These are phyloP conservation scores for Dioscorea zingiberensis DNA, from an alignment of 106 monocot species.

Conservation along the genomic window DNA sequence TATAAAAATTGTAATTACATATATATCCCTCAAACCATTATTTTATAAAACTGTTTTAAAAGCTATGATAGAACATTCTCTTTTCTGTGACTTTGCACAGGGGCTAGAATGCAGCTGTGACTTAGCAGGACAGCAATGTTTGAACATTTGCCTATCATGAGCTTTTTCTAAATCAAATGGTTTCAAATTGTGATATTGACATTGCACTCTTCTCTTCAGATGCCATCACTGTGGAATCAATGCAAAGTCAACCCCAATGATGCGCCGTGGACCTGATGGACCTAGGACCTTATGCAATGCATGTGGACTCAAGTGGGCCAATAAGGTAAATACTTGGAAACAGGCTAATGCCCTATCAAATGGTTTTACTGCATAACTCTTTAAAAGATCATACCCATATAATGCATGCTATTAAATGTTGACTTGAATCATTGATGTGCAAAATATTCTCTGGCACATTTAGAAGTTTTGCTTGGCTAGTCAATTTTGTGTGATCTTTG, in stretches of 20 bases:
- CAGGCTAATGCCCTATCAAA: background rate
- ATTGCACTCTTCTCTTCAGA: conserved; percentile 16
- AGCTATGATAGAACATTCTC: too few relatives aligned
- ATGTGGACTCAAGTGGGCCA: conserved; percentile 79
- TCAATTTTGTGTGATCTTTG: background rate
- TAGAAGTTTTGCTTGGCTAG: background rate
- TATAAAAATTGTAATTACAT: too few relatives aligned
- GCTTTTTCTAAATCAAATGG: background rate
- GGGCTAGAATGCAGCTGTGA: too few relatives aligned
- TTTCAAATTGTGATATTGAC: background rate
- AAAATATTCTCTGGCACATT: background rate
- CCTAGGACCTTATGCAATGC: conserved; percentile 79
- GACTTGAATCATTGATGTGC: background rate
- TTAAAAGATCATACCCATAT: background rate
- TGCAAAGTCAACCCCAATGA: conserved; percentile 57
- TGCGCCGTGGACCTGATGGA: conserved; percentile 73
- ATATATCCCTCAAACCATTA: too few relatives aligned
- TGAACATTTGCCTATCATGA: background rate
- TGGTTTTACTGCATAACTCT: background rate
- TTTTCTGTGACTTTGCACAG: too few relatives aligned
- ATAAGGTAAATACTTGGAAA: conserved; percentile 40
- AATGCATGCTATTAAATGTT: background rate
- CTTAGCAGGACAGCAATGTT: background rate
- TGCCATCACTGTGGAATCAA: conserved; percentile 67
- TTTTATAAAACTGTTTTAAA: too few relatives aligned